A percentile compares a stretch with the other conserved stretches of the same genome.
Evolutionary conservation across 768 basidiomycete species (phyloP).

Genomic region (Terana coerulea): DNA sequence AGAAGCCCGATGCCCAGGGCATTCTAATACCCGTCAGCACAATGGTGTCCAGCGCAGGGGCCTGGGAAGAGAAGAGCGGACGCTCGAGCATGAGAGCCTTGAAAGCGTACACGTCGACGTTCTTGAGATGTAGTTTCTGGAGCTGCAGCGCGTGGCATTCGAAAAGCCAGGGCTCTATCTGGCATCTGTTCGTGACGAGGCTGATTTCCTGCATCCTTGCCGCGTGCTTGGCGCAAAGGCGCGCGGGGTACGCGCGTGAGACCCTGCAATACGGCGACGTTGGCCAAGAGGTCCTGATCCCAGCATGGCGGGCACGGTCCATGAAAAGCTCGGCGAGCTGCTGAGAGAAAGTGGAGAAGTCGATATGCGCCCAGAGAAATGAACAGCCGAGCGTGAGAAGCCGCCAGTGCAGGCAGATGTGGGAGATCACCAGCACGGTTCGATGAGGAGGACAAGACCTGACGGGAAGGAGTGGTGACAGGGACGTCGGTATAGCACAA

Average conservation of each 20-base stretch:
- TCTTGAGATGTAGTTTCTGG: neutral
- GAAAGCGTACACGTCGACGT: neutral
- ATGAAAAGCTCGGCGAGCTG: neutral
- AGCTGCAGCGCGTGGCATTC: neutral
- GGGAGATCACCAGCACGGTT: neutral
- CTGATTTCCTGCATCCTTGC: neutral
- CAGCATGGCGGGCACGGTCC: neutral
- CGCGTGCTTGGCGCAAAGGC: neutral
- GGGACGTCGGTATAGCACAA: too few species aligned
- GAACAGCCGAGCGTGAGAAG: neutral
- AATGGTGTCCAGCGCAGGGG: neutral
- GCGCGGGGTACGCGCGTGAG: neutral
- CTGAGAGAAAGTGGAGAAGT: neutral
- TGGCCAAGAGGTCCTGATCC: neutral
- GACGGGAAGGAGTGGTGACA: too few species aligned
- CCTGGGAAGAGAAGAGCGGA: neutral
- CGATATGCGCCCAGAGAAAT: neutral
- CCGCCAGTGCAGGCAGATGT: neutral
- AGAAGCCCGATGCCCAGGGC: neutral
- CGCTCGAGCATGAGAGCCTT: neutral
- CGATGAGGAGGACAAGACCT: too few species aligned
- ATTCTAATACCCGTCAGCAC: neutral
- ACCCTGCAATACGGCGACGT: neutral
- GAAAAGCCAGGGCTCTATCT: neutral
- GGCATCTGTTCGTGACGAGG: neutral